A percentile compares a stretch with the other conserved stretches of the same genome.
These are phyloP conservation scores for Diversispora epigaea DNA, from an alignment of 192 early-diverging fungal species.

Conservation along the genomic window DNA sequence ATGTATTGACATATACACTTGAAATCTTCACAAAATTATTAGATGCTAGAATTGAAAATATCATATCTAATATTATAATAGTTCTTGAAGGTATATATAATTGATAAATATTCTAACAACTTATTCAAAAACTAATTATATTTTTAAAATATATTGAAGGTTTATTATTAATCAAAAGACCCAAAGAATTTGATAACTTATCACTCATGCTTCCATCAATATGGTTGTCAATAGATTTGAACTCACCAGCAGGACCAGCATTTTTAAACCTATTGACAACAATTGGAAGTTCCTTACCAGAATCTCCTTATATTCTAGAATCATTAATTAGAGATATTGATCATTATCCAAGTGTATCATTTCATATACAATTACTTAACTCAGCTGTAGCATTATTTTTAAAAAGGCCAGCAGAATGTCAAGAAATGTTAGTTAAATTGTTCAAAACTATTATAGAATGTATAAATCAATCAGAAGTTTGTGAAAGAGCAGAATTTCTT, in stretches of 20 bases:
- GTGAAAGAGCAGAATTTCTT: slow-evolving; percentile 18
- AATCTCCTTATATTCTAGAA: slow-evolving; percentile 25
- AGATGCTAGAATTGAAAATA: neutral
- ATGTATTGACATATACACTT: slow-evolving; percentile 12
- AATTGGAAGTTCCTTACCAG: neutral
- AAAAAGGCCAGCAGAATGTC: slow-evolving; percentile 18
- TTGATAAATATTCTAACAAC: neutral
- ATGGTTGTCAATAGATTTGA: slow-evolving; percentile 12
- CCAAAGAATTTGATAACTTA: neutral
- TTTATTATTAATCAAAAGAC: neutral
- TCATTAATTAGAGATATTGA: slow-evolving; percentile 12
- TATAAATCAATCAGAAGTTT: neutral
- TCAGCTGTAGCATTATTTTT: slow-evolving; percentile 19
- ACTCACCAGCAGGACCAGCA: slow-evolving; percentile 1
- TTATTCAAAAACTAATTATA: neutral
- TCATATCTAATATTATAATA: slow-evolving; percentile 13
- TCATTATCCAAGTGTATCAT: slow-evolving; percentile 6
- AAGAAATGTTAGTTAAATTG: slow-evolving; percentile 9
- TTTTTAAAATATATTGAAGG: neutral
- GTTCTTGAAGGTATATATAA: slow-evolving; percentile 9
- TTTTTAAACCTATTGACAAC: slow-evolving; percentile 18
- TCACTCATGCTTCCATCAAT: neutral
- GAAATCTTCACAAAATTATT: slow-evolving; percentile 28
- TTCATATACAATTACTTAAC: slow-evolving; percentile 18
- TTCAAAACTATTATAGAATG: slow-evolving; percentile 4